A percentile compares a stretch with the other conserved stretches of the same genome.
Conservation (phyloP, 805 yeast species). For the Candida andamanensis region DNA sequence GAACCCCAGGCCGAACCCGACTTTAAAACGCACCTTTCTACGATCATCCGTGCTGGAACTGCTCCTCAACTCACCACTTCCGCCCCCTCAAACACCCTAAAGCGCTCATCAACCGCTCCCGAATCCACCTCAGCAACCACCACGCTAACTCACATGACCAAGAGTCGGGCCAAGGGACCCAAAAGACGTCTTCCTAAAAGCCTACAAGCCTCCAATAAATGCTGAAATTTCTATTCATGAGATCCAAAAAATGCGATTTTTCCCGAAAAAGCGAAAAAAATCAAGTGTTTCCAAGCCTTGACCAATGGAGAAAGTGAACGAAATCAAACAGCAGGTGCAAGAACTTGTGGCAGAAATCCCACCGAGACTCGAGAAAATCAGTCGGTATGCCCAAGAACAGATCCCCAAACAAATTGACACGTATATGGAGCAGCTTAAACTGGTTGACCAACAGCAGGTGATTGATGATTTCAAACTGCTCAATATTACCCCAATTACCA, state of each 20-base stretch:
- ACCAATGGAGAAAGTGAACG: conserved; percentile 9
- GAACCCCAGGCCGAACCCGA: conserved; percentile 3
- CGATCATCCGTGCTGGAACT: conserved; percentile 24
- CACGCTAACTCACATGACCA: conserved; percentile 41
- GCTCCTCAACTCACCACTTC: conserved; percentile 13
- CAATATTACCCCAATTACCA: conserved; percentile 30
- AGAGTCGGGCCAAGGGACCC: conserved; percentile 48
- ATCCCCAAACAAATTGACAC: conserved; percentile 6
- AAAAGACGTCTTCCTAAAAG: conserved; percentile 42
- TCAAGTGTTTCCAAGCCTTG: conserved; percentile 1
- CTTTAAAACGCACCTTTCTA: conserved; percentile 21
- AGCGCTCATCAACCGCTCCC: too few relatives aligned
- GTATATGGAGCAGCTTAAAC: conserved; percentile 7
- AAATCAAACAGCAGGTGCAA: too few relatives aligned
- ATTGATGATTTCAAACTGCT: conserved; percentile 25
- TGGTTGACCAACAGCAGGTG: conserved; percentile 16
- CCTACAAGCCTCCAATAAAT: conserved; percentile 7
- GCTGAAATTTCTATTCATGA: too few relatives aligned
- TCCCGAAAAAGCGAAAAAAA: conserved; percentile 1
- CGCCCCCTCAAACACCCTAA: not conserved
- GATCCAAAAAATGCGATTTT: too few relatives aligned
- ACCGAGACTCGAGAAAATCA: conserved; percentile 8
- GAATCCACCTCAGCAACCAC: not conserved
- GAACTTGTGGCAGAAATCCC: conserved; percentile 6
- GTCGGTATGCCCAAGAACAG: conserved; percentile 3